Conservation (phyloP, 805 yeast species). For the Candida nonsorbophila region DNA sequence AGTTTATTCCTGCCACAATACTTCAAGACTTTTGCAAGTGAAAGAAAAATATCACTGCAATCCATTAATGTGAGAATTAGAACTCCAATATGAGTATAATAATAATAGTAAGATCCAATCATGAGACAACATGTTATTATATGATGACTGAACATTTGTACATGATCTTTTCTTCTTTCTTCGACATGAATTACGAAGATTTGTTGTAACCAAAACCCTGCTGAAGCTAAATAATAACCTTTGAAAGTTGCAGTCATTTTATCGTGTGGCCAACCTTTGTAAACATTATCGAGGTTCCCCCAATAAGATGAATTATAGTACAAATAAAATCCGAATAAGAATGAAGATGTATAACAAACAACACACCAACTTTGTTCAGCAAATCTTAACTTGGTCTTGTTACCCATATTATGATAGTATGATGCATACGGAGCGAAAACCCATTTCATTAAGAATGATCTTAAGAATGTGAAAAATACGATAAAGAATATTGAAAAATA, state of each 20-base stretch:
- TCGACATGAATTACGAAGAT: conserved; percentile 73
- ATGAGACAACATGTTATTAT: conserved; percentile 68
- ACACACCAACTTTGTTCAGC: conserved; percentile 85
- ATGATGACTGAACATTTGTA: conserved; percentile 87
- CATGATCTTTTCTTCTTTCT: conserved; percentile 72
- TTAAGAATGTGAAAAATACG: conserved; percentile 49
- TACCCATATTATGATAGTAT: conserved; percentile 33
- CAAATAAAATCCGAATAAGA: conserved; percentile 52
- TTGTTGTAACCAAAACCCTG: conserved; percentile 81
- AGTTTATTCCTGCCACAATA: conserved; percentile 55
- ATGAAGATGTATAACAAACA: conserved; percentile 53
- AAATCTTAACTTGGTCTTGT: conserved; percentile 59
- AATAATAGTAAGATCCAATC: conserved; percentile 66
- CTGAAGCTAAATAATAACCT: conserved; percentile 63
- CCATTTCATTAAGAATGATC: conserved; percentile 57
- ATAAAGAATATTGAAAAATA: conserved; percentile 53
- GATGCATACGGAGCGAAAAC: conserved; percentile 55
- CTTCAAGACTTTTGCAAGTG: conserved; percentile 71
- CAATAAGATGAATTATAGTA: conserved; percentile 57
- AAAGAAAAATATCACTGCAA: conserved; percentile 65
- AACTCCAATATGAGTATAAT: conserved; percentile 75
- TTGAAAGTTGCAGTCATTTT: conserved; percentile 50
- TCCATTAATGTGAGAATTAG: conserved; percentile 78
- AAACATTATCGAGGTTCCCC: conserved; percentile 52
- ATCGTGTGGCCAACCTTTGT: conserved; percentile 71